A percentile compares a stretch with the other conserved stretches of the same genome.
Evolutionary conservation across 768 basidiomycete species (phyloP).

Genomic region (Nidularia pulvinata): DNA sequence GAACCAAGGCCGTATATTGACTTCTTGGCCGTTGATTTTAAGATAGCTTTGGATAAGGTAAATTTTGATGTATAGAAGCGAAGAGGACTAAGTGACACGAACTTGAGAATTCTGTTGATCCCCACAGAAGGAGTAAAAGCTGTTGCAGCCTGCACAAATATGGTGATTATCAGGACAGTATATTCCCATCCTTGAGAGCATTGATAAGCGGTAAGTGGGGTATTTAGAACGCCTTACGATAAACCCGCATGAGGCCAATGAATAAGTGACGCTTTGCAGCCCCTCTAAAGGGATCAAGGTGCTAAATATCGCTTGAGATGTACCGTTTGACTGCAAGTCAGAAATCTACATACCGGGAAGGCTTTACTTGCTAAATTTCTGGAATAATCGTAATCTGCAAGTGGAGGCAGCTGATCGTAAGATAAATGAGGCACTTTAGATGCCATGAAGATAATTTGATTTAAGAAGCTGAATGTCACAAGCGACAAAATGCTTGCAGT

Average conservation of each 20-base stretch:
- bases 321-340: not conserved
- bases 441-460: slow-evolving; percentile 2
- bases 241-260: slow-evolving; percentile 36
- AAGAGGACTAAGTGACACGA: not conserved
- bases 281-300: slow-evolving; percentile 33
- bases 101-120: slow-evolving; percentile 40
- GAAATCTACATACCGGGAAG: not conserved
- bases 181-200: slow-evolving; percentile 22
- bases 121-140: slow-evolving; percentile 36
- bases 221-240: slow-evolving; percentile 12
- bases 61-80: not conserved
- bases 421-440: not conserved
- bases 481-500: slow-evolving; percentile 1
- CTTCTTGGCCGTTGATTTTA: slow-evolving; percentile 10
- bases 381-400: not conserved
- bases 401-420: not conserved
- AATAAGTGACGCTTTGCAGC: slow-evolving; percentile 39
- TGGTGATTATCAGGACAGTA: slow-evolving; percentile 20
- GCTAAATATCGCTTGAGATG: slow-evolving; percentile 9
- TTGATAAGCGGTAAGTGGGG: not conserved
- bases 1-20: slow-evolving; percentile 10
- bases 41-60: slow-evolving; percentile 12
- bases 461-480: not conserved
- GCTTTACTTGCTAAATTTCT: not conserved
- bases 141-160: slow-evolving; percentile 20